Percentiles rank a stretch among this genome's conserved stretches.
Evolutionary conservation across 306 rosid species (phyloP).

Genomic region (Hippophae gyantsensis): DNA sequence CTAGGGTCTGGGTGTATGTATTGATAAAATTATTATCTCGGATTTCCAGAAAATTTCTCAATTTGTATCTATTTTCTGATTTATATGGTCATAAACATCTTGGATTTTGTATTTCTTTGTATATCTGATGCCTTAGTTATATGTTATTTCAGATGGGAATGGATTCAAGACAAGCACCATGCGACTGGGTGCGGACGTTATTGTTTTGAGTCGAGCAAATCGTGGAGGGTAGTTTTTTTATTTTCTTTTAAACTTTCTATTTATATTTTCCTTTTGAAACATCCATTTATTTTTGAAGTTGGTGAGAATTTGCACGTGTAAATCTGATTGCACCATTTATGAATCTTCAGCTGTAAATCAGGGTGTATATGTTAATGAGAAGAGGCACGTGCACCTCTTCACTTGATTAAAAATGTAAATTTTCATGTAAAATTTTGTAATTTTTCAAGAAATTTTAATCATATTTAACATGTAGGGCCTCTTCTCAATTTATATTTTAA

Average conservation of each 20-base stretch:
- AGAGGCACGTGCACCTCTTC: neutral
- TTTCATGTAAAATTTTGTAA: no score
- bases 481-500: no score
- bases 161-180: constrained; percentile 98
- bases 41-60: neutral
- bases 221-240: constrained; percentile 35
- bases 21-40: neutral
- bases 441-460: no score
- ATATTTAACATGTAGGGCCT: no score
- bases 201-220: constrained; percentile 70
- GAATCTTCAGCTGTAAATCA: no score
- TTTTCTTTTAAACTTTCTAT: neutral
- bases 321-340: neutral
- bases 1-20: no score
- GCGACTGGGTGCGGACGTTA: constrained; percentile 90
- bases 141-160: constrained; percentile 70
- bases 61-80: neutral
- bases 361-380: no score
- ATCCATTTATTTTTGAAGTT: constrained; percentile 6
- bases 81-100: neutral
- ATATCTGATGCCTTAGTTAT: constrained; percentile 8
- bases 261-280: constrained; percentile 4
- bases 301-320: neutral
- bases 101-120: constrained; percentile 14
- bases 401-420: no score